These are phyloP conservation scores for Zygotorulaspora sp. DNA, from an alignment of 805 yeast genomes.

Conservation along the genomic window DNA sequence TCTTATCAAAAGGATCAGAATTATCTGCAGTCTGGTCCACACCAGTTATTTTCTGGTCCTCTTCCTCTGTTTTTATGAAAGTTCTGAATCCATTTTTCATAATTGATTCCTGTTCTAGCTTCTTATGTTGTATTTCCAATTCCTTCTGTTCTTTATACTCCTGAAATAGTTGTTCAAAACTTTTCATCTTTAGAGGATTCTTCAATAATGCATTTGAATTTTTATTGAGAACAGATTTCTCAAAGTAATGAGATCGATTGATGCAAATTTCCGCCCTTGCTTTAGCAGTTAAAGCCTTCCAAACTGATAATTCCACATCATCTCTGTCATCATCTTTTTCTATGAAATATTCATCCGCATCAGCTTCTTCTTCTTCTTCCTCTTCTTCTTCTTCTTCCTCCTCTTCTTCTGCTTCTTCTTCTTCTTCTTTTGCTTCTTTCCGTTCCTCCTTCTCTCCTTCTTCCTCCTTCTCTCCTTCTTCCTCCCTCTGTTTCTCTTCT, in stretches of 20 bases:
- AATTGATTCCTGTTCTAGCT: conserved; percentile 35
- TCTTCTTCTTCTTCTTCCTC: conserved; percentile 31
- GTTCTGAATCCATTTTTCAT: conserved; percentile 38
- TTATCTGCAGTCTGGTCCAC: conserved; percentile 10
- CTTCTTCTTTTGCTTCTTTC: conserved; percentile 24
- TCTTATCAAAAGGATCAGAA: conserved; percentile 34
- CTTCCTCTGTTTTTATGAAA: conserved; percentile 35
- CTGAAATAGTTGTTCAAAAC: conserved; percentile 37
- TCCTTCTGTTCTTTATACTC: conserved; percentile 33
- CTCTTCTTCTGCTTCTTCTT: conserved; percentile 13
- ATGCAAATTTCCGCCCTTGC: conserved; percentile 71
- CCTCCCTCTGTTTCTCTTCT: conserved; percentile 15
- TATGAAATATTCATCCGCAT: conserved; percentile 40
- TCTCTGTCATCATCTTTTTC: conserved; percentile 55
- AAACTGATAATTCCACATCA: conserved; percentile 73
- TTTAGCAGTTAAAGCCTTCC: conserved; percentile 81
- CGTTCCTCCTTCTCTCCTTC: conserved; percentile 1
- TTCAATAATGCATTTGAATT: conserved; percentile 69
- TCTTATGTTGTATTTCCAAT: conserved; percentile 26
- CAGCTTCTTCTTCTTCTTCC: conserved; percentile 42
- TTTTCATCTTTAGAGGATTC: conserved; percentile 62
- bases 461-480: conserved; percentile 10
- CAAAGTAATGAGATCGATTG: conserved; percentile 63
- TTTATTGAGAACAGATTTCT: conserved; percentile 50
- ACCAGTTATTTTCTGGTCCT: conserved; percentile 13